Conservation (phyloP, 306 rosid genomes). For the Psophocarpus tetragonolobus region DNA sequence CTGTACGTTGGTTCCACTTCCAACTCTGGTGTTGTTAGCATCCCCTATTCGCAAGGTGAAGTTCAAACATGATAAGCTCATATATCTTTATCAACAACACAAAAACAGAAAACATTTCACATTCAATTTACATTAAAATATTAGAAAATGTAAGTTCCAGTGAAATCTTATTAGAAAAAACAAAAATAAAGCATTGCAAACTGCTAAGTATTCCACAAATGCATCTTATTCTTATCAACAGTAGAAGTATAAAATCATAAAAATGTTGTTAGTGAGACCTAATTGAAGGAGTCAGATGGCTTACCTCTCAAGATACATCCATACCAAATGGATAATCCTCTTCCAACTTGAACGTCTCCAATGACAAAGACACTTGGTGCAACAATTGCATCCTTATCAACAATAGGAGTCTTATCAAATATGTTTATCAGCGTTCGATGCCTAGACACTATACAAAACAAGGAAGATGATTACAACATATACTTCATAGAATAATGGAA, state of each 20-base stretch:
- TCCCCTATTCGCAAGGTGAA: conserved; percentile 56
- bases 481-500: no score
- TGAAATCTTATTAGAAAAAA: not conserved
- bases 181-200: not conserved
- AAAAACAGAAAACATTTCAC: not conserved
- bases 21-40: conserved; percentile 85
- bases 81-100: not conserved
- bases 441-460: conserved; percentile 64
- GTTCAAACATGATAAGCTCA: not conserved
- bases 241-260: not conserved
- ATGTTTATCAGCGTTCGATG: conserved; percentile 92
- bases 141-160: conserved; percentile 9
- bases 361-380: conserved; percentile 94
- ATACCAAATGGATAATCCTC: conserved; percentile 91
- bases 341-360: conserved; percentile 85
- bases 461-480: not conserved
- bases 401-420: conserved; percentile 82
- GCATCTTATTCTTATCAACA: not conserved
- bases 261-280: not conserved
- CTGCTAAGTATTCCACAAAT: not conserved
- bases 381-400: conserved; percentile 85
- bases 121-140: conserved; percentile 4
- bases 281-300: conserved; percentile 1
- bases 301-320: conserved; percentile 96
- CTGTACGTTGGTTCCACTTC: conserved; percentile 92